Evolutionary conservation across 1,139 yeast genomes (phyloP).

Genomic region (Ogataea hybrid): DNA sequence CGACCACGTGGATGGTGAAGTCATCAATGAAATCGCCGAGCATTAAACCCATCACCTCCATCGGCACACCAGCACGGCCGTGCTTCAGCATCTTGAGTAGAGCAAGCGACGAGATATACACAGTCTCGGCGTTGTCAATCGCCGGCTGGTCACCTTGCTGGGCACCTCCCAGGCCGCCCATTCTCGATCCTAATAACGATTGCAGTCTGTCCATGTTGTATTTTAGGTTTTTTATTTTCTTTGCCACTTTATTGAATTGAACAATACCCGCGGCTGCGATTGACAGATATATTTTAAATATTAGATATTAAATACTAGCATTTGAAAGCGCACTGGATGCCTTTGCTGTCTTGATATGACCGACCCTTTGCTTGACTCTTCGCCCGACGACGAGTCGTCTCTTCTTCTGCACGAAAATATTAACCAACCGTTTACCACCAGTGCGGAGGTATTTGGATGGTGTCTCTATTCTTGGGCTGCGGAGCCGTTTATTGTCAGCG

Average conservation of each 20-base stretch:
- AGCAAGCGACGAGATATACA: conserved; percentile 93
- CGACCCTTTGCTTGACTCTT: conserved; percentile 1
- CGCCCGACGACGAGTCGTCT: neutral
- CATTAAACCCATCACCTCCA: conserved; percentile 99
- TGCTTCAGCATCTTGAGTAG: conserved; percentile 94
- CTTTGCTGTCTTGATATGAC: neutral
- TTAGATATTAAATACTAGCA: neutral
- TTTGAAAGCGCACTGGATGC: neutral
- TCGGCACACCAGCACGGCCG: conserved; percentile 99
- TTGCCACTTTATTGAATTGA: conserved; percentile 6
- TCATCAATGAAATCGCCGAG: conserved; percentile 98
- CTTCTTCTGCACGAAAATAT: conserved; percentile 2
- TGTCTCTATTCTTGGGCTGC: conserved; percentile 63
- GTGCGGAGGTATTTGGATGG: conserved; percentile 47
- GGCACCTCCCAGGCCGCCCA: conserved; percentile 32
- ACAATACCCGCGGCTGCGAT: neutral
- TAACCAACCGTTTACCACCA: conserved; percentile 28
- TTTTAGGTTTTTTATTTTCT: conserved; percentile 4
- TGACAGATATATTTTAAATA: conserved; percentile 2
- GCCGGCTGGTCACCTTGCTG: conserved; percentile 62
- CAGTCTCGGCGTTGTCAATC: conserved; percentile 94
- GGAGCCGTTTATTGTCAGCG: conserved; percentile 72
- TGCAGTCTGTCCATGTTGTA: conserved; percentile 29
- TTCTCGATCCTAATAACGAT: conserved; percentile 31
- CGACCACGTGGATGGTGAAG: conserved; percentile 94